phyloP scores from a whole-genome alignment of 2,329 filamentous ascomycete genomes.

The Alternaria viburni region DNA sequence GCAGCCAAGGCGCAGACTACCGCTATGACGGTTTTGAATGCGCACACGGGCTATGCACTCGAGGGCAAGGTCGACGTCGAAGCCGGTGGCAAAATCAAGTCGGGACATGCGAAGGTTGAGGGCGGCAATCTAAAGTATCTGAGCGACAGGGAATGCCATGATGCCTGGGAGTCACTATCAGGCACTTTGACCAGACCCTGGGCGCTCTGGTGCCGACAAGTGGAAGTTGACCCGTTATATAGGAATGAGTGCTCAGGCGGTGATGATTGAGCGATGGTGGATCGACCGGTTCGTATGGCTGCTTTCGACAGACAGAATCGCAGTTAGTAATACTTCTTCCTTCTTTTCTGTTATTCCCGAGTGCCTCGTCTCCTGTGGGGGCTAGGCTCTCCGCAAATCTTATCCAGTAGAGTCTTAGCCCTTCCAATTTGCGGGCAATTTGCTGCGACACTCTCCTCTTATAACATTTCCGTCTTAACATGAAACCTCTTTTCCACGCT shows the following conservation, averaged over 20 bases:
- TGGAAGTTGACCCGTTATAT: slow-evolving; percentile 49
- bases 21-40: slow-evolving; percentile 44
- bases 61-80: slow-evolving; percentile 50
- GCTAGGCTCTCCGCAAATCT: not conserved
- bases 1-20: slow-evolving; percentile 51
- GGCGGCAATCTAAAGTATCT: slow-evolving; percentile 53
- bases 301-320: not conserved
- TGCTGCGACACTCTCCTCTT: not conserved
- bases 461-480: not conserved
- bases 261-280: slow-evolving; percentile 39
- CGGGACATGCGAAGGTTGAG: slow-evolving; percentile 49
- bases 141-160: slow-evolving; percentile 50
- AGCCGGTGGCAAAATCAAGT: slow-evolving; percentile 49
- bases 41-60: slow-evolving; percentile 45
- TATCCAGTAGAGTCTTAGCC: not conserved
- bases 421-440: not conserved
- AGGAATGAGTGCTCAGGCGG: slow-evolving; percentile 47
- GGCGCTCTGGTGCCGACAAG: slow-evolving; percentile 53
- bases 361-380: not conserved
- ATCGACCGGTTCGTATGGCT: not conserved
- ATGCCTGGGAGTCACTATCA: slow-evolving; percentile 49
- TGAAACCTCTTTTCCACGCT: not conserved
- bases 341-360: not conserved
- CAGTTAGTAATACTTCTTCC: not conserved
- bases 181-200: slow-evolving; percentile 49